Conservation (phyloP, 1,284 basidiomycete genomes). For the Trametes hirsuta region DNA sequence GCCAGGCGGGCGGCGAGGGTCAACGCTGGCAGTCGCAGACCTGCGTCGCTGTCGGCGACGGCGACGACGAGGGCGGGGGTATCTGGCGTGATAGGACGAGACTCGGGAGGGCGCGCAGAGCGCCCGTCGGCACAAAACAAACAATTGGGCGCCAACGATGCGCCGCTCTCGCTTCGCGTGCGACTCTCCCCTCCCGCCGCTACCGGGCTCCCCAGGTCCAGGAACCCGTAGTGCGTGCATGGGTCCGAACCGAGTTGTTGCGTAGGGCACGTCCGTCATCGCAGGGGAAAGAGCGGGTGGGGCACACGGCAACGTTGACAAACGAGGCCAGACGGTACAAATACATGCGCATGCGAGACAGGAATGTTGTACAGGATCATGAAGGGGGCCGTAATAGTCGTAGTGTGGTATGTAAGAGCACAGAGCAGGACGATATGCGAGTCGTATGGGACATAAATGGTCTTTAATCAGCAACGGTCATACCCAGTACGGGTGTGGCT, state of each 20-base stretch:
- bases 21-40: conserved; percentile 14
- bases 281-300: no score
- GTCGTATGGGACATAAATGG: no score
- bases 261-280: no score
- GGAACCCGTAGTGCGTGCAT: neutral
- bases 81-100: conserved; percentile 23
- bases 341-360: neutral
- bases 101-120: neutral
- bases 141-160: conserved; percentile 11
- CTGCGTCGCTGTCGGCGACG: conserved; percentile 25
- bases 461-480: no score
- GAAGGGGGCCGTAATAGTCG: neutral
- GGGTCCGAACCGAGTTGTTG: no score
- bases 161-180: conserved; percentile 1
- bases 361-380: neutral
- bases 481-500: no score
- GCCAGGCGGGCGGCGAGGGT: conserved; percentile 9
- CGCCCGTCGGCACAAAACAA: conserved; percentile 12
- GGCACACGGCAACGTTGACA: neutral
- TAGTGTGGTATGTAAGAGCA: no score
- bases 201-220: neutral
- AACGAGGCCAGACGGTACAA: neutral
- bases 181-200: neutral
- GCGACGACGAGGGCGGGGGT: conserved; percentile 20
- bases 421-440: no score